Evolutionary conservation across 108 stramenopile species (phyloP).

Genomic region (Skeletonema menzelii): DNA sequence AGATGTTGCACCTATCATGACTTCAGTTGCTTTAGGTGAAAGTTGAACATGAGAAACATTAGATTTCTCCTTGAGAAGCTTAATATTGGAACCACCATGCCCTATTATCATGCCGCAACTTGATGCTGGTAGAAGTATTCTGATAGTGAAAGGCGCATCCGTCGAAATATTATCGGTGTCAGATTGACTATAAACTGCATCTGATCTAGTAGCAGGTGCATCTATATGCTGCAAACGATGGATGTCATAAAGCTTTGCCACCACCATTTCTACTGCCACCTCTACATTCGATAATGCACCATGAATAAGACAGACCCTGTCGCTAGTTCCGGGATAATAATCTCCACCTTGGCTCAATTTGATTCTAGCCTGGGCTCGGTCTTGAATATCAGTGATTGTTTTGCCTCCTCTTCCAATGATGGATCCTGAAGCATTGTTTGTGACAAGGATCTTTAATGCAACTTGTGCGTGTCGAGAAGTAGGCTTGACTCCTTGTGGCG

Average conservation of each 20-base stretch:
- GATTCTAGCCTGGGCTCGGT: constrained; percentile 65
- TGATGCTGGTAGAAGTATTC: constrained; percentile 72
- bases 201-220: constrained; percentile 12
- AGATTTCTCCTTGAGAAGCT: constrained; percentile 69
- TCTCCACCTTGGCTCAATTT: constrained; percentile 81
- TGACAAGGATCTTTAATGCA: constrained; percentile 77
- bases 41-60: constrained; percentile 67
- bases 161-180: constrained; percentile 20
- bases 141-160: constrained; percentile 56
- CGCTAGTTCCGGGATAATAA: constrained; percentile 77
- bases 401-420: constrained; percentile 82
- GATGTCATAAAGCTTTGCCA: constrained; percentile 57
- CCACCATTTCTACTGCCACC: constrained; percentile 55
- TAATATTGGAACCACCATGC: constrained; percentile 76
- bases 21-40: constrained; percentile 60
- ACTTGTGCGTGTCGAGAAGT: constrained; percentile 9
- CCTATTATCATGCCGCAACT: constrained; percentile 88
- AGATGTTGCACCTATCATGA: constrained; percentile 9
- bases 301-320: constrained; percentile 81
- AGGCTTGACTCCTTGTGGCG: constrained; percentile 9
- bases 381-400: constrained; percentile 75
- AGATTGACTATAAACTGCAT: constrained; percentile 2
- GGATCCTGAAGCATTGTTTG: constrained; percentile 81
- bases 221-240: constrained; percentile 48
- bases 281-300: constrained; percentile 65